A percentile compares a stretch with the other conserved stretches of the same genome.
These are phyloP conservation scores for Epithele typhae DNA, from an alignment of 768 basidiomycete genomes.

Conservation along the genomic window DNA sequence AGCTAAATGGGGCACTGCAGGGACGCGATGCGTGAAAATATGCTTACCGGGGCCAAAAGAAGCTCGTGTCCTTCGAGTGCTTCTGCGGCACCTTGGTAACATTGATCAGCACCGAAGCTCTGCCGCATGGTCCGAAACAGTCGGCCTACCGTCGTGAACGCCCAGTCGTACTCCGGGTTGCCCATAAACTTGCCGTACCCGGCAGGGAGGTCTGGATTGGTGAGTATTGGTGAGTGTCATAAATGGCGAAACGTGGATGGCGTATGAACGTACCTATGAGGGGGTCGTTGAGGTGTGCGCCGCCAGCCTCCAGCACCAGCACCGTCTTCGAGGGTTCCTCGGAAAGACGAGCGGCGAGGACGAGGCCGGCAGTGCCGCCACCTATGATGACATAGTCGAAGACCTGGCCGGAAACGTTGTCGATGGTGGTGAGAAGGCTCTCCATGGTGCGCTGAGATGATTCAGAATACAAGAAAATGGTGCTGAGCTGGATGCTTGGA, in stretches of 20 bases:
- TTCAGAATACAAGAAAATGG: too few relatives aligned
- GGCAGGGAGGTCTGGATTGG: constrained; percentile 4
- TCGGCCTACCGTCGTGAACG: constrained; percentile 10
- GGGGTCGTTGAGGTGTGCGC: constrained; percentile 7
- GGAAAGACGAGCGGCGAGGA: constrained; percentile 34
- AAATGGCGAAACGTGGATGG: not conserved
- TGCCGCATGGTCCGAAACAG: not conserved
- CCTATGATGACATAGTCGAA: constrained; percentile 5
- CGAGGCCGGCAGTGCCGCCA: constrained; percentile 28
- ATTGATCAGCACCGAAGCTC: not conserved
- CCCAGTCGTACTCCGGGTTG: constrained; percentile 14
- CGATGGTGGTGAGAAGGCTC: not conserved
- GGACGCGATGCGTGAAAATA: too few relatives aligned
- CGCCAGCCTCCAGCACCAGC: constrained; percentile 30
- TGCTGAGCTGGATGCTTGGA: too few relatives aligned
- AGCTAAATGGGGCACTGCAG: too few relatives aligned
- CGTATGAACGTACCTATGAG: not conserved
- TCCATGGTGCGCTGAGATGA: too few relatives aligned
- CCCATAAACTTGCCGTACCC: constrained; percentile 2
- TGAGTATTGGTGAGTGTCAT: not conserved
- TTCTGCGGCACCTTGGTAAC: constrained; percentile 9
- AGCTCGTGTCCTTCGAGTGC: not conserved
- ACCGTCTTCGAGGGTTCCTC: constrained; percentile 32
- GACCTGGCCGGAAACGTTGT: not conserved
- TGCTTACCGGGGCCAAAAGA: constrained; percentile 4